Percentiles rank a stretch among this genome's conserved stretches.
Evolutionary conservation across 2,329 filamentous ascomycete genomes (phyloP).

Genomic region (Ascocoryne sarcoides): DNA sequence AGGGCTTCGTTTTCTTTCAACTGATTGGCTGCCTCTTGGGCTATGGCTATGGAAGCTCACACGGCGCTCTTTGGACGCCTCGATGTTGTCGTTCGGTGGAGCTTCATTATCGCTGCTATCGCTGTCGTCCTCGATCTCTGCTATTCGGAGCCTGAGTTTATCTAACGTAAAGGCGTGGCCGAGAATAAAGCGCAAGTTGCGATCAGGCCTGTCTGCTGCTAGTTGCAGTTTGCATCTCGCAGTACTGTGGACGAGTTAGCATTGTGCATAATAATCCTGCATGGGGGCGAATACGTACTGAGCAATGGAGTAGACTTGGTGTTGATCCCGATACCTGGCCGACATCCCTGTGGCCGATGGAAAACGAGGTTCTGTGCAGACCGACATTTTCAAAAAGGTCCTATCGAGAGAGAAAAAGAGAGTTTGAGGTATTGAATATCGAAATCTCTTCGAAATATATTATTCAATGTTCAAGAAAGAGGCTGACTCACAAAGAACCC

Average conservation of each 20-base stretch:
- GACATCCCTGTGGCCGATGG: too few species aligned
- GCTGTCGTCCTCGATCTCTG: constrained; percentile 15
- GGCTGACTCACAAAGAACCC: too few species aligned
- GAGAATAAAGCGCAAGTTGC: constrained; percentile 18
- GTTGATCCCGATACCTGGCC: too few species aligned
- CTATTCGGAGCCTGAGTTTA: constrained; percentile 16
- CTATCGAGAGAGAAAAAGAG: too few species aligned
- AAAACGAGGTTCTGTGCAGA: too few species aligned
- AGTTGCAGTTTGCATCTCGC: constrained; percentile 18
- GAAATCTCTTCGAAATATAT: too few species aligned
- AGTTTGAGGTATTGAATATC: too few species aligned
- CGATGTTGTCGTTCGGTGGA: neutral
- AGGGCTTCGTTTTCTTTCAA: neutral
- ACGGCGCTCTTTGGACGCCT: neutral
- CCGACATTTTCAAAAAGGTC: too few species aligned
- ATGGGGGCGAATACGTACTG: too few species aligned
- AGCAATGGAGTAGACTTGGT: too few species aligned
- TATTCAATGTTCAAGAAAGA: too few species aligned
- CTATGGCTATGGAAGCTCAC: neutral
- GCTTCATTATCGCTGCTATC: neutral
- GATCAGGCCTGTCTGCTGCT: constrained; percentile 15
- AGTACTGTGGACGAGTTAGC: constrained; percentile 15
- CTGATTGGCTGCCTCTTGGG: neutral
- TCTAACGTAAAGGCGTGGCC: constrained; percentile 20
- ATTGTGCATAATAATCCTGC: too few species aligned